Base-by-base conservation (phyloP, 257 asterid species). In the Schizonepeta tenuifolia region DNA sequence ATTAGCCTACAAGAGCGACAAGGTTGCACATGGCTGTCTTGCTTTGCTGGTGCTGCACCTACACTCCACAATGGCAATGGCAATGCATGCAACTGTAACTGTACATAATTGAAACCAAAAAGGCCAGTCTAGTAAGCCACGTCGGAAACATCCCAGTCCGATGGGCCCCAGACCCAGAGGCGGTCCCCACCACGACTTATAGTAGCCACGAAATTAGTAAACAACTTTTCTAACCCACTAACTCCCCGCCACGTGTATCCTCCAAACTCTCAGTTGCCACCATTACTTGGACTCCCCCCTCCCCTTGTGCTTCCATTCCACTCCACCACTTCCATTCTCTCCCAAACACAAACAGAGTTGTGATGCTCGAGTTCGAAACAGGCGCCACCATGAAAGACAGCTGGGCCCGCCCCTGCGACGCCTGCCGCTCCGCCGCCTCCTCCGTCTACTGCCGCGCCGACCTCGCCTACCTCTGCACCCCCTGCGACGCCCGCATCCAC, bases 381-480 rank as follows among this genome's bases (percentile, higher is more conserved):
- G 35, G 9, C 53, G 4, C 70, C 68, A 15, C 70, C 56, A 20
- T 41, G 55, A 38, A 50, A 55, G n/a, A 15, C 5, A 59, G 22
- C 26, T 47, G 67, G 31, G 67, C 54, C 57, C 21, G 67, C 71
- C 8, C 77, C 5, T 86, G 96, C 50, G 92, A 90, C 69, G 74
- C 78, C 5, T 90, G 97, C 81, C 82, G 75, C 67, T 75, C 88
- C 0, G 84, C 86, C 4, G 71, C 84, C 3, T 77, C 86, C 69
- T 62, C 88, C 0, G 87, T 84, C 43, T 90, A 79, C 86, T 88
- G 96, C 85, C 74, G 85, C 9, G 78, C 86, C 2, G 90, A 90
- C 74, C 26, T 79, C 0, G 89, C 95, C 22, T 90, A 74, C 79
- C 86, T 89, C 75, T 89, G 91, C 76, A 54, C 70, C 47, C 38